Percentiles rank a stretch among this genome's conserved stretches.
These are phyloP conservation scores for Sporothrix phasma DNA, from an alignment of 2,329 filamentous ascomycete genomes.

Conservation along the genomic window DNA sequence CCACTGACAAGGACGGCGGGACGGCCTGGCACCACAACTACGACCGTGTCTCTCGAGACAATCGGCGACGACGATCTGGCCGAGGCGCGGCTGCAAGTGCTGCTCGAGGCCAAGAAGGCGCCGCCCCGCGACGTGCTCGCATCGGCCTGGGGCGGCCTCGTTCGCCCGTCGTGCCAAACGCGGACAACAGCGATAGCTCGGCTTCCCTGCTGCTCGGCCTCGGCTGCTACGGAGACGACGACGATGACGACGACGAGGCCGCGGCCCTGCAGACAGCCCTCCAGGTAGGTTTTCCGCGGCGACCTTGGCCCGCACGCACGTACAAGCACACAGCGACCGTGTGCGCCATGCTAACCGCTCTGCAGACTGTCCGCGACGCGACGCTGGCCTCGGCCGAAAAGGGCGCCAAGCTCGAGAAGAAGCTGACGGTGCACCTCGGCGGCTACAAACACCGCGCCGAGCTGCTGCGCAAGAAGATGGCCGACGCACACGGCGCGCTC, in stretches of 20 bases:
- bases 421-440: slow-evolving; percentile 74
- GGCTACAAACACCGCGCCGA: slow-evolving; percentile 85
- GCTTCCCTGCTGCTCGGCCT: slow-evolving; percentile 64
- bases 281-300: slow-evolving; percentile 39
- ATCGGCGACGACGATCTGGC: slow-evolving; percentile 64
- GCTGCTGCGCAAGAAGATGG: slow-evolving; percentile 68
- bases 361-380: slow-evolving; percentile 57
- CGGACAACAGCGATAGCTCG: slow-evolving; percentile 23
- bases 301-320: neutral
- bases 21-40: slow-evolving; percentile 53
- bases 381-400: slow-evolving; percentile 67
- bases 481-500: slow-evolving; percentile 62
- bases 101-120: slow-evolving; percentile 53
- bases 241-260: slow-evolving; percentile 50
- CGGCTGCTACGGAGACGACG: slow-evolving; percentile 67
- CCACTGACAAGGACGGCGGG: slow-evolving; percentile 52
- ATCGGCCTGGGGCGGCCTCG: slow-evolving; percentile 37
- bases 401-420: slow-evolving; percentile 86
- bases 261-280: slow-evolving; percentile 58
- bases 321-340: neutral
- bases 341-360: neutral
- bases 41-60: slow-evolving; percentile 44
- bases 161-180: neutral
- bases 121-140: slow-evolving; percentile 44
- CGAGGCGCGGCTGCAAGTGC: slow-evolving; percentile 66